phyloP scores from a whole-genome alignment of 1,284 basidiomycete species.

The Malassezia sp. region DNA sequence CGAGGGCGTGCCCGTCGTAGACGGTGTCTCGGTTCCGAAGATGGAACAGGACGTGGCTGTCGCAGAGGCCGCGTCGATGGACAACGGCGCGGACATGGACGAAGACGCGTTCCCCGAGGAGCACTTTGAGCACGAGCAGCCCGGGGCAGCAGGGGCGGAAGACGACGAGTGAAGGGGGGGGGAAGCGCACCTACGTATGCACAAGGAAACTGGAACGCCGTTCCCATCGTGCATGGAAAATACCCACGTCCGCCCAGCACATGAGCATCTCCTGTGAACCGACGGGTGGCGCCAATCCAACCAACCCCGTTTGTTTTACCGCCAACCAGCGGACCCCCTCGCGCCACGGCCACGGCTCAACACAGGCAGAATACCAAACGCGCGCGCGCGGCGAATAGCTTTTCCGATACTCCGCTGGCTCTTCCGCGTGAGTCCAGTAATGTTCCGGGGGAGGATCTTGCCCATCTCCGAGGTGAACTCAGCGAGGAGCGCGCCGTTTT shows the following conservation, averaged over 20 bases:
- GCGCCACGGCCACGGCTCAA: conserved; percentile 26
- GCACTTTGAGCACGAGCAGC: conserved; percentile 15
- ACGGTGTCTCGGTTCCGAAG: not conserved
- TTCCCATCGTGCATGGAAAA: no score
- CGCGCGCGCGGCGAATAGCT: conserved; percentile 77
- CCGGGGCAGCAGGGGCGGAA: conserved; percentile 1
- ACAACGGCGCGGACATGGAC: conserved; percentile 2
- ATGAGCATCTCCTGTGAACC: no score
- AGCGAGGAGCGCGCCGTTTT: conserved; percentile 61
- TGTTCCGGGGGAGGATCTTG: conserved; percentile 61
- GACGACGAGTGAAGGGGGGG: conserved; percentile 9
- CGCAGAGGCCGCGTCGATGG: no score
- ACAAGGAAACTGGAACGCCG: no score
- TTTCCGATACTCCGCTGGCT: conserved; percentile 72
- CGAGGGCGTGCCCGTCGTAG: not conserved
- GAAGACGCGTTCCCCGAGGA: conserved; percentile 18
- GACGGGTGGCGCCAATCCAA: no score
- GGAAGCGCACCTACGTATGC: not conserved
- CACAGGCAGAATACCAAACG: conserved; percentile 73
- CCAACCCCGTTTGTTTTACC: conserved; percentile 3
- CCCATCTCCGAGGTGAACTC: conserved; percentile 70
- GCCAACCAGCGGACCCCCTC: conserved; percentile 8
- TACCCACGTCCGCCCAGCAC: no score
- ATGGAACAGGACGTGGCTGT: not conserved
- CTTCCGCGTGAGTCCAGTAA: conserved; percentile 67